Percentiles rank a stretch among this genome's conserved stretches.
Conservation (phyloP, 1,284 basidiomycete genomes). For the Mycena citricolor region DNA sequence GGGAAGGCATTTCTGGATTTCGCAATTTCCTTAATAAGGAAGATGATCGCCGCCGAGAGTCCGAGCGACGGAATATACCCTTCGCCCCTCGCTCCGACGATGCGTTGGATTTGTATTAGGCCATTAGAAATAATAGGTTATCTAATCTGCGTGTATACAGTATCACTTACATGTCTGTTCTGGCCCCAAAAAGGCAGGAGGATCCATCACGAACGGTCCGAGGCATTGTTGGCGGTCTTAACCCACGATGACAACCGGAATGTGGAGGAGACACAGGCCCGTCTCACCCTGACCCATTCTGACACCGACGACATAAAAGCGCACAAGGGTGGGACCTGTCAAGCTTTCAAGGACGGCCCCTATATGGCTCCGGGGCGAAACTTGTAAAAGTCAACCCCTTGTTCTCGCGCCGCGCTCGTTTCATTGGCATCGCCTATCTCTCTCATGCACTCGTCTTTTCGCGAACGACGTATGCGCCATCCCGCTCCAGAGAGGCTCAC, state of each 20-base stretch:
- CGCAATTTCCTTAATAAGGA: slow-evolving; percentile 68
- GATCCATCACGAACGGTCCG: too few species aligned
- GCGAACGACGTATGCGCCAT: slow-evolving; percentile 11
- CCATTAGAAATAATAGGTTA: slow-evolving; percentile 3
- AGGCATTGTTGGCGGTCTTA: too few species aligned
- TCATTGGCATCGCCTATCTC: slow-evolving; percentile 2
- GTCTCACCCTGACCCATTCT: slow-evolving; percentile 10
- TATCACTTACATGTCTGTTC: too few species aligned
- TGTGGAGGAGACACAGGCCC: slow-evolving; percentile 3
- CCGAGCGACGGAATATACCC: slow-evolving; percentile 57
- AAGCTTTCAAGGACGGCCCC: slow-evolving; percentile 4
- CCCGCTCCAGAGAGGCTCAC: slow-evolving; percentile 28
- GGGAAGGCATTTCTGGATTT: slow-evolving; percentile 66
- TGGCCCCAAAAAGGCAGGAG: too few species aligned
- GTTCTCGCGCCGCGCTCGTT: too few species aligned
- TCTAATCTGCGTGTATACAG: too few species aligned
- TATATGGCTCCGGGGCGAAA: slow-evolving; percentile 3
- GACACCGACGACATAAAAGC: background rate
- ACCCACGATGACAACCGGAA: slow-evolving; percentile 13
- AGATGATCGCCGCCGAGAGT: slow-evolving; percentile 50
- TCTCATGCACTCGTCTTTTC: slow-evolving; percentile 15
- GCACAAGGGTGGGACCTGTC: too few species aligned
- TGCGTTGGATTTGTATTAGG: slow-evolving; percentile 56
- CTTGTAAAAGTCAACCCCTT: background rate
- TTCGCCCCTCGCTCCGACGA: slow-evolving; percentile 62